These are phyloP conservation scores for Handroanthus guayacan DNA, from an alignment of 257 asterid species.

Conservation along the genomic window DNA sequence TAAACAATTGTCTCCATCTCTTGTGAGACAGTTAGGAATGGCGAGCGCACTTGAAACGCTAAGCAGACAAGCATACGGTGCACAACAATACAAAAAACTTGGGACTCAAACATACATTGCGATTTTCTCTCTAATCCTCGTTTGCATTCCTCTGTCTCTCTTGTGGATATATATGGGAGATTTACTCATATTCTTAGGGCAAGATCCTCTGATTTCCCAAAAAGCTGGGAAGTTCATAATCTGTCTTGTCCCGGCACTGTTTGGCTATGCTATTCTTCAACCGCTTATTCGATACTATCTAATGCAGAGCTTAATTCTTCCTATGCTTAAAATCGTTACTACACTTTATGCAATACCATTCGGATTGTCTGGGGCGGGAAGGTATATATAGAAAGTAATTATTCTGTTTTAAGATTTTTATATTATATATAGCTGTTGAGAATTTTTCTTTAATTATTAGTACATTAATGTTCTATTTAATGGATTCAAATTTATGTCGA, in stretches of 20 bases:
- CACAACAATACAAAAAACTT: slow-evolving; percentile 57
- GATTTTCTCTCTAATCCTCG: slow-evolving; percentile 44
- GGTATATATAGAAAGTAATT: slow-evolving; percentile 32
- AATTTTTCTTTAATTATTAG: too few species aligned
- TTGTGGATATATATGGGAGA: slow-evolving; percentile 53
- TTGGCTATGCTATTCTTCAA: slow-evolving; percentile 51
- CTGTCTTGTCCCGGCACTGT: slow-evolving; percentile 58
- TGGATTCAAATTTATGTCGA: background rate
- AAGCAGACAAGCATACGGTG: slow-evolving; percentile 70
- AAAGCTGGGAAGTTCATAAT: slow-evolving; percentile 61
- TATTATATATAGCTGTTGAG: too few species aligned
- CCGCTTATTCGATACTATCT: slow-evolving; percentile 45
- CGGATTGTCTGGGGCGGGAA: slow-evolving; percentile 63
- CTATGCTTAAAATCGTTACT: slow-evolving; percentile 50
- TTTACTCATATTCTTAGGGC: slow-evolving; percentile 48
- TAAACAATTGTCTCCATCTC: background rate
- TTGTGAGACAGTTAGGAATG: slow-evolving; percentile 56
- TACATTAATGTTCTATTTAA: too few species aligned
- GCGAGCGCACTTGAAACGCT: slow-evolving; percentile 66
- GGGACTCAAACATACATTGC: slow-evolving; percentile 68
- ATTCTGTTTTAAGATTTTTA: too few species aligned
- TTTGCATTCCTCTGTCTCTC: slow-evolving; percentile 55
- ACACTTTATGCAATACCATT: slow-evolving; percentile 57
- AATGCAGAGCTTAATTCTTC: slow-evolving; percentile 50
- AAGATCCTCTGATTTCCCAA: slow-evolving; percentile 61